Base-by-base conservation (phyloP, 441 rosid genomes). In the Pelargonium australe region DNA sequence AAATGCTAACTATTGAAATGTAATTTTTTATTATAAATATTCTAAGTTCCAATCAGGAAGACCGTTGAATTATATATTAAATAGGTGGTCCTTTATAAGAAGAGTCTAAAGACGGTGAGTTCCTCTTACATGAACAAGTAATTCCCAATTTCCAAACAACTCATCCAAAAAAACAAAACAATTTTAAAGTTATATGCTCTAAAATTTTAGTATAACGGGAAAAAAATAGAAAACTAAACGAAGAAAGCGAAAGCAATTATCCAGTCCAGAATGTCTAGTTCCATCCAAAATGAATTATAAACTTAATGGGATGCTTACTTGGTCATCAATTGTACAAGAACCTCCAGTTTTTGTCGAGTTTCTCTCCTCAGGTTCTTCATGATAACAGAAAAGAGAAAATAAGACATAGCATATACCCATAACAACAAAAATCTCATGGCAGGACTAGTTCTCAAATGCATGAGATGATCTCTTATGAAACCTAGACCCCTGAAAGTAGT, bases 311-410 rank as follows among this genome's bases (percentile, higher is more conserved):
- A 72, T 8, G 68, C 84, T 77, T 77, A 86, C 94, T 64, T 67
- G 80, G 70, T 82, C 85, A 80, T 83, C 85, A 77, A 66, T 78
- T 31, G 61, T 72, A 28, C 40, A 62, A 0, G 62, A 62, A 76
- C 77, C 70, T 64, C 73, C 81, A 31, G 69, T 66, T 13, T 67
- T 69, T 10, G 67, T 40, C 5, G 70, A 71, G 53, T 66, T 25
- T 66, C 77, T 73, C 67, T 77, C 86, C 66, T 63, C 69, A 10
- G 58, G n/a, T 62, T 76, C 86, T 83, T 71, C 70, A 70, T 12
- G 61, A 55, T 75, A 62, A 78, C 11, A 64, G 65, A 58, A 65
- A 70, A 58, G 57, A 73, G n/a, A 70, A 69, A 14, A 64, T 51
- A 13, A 79, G 77, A 37, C 43, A 70, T 47, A 79, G 63, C 58